phyloP scores from a whole-genome alignment of 305 asterid species.

The Fraxinus paxiana region DNA sequence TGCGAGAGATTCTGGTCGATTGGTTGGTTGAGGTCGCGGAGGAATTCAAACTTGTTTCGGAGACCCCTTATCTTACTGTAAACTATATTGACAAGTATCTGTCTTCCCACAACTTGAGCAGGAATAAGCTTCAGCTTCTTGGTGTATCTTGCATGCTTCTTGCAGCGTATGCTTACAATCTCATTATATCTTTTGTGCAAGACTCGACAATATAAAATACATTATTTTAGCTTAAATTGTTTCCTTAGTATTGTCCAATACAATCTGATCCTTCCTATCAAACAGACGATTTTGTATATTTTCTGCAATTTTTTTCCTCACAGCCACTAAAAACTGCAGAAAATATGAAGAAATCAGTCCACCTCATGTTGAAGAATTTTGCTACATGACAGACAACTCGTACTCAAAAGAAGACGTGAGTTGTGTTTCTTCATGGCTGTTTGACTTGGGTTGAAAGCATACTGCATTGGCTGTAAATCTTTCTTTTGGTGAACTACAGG shows the following conservation, averaged over 20 bases:
- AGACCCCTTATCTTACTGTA: constrained; percentile 68
- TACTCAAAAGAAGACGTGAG: constrained; percentile 75
- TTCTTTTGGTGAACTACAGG: constrained; percentile 34
- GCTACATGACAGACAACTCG: constrained; percentile 78
- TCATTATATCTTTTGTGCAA: not conserved
- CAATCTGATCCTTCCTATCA: not conserved
- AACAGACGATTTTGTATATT: not conserved
- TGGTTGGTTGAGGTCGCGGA: constrained; percentile 93
- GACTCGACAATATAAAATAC: not conserved
- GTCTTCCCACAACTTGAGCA: constrained; percentile 44
- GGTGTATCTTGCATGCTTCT: constrained; percentile 86
- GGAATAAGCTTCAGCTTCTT: constrained; percentile 81
- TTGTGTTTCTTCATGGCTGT: constrained; percentile 13
- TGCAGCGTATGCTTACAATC: constrained; percentile 62
- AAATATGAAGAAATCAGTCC: constrained; percentile 79
- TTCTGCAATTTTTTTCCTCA: constrained; percentile 5
- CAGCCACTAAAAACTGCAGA: constrained; percentile 41
- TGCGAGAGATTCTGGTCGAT: constrained; percentile 75
- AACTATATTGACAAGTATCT: constrained; percentile 65
- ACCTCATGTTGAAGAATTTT: constrained; percentile 72
- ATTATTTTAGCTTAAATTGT: not conserved
- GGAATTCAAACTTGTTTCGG: constrained; percentile 75
- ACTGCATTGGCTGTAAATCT: not conserved
- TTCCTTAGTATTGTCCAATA: not conserved
- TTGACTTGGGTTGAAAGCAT: constrained; percentile 9